Base-by-base conservation (phyloP, 768 basidiomycete genomes). In the Tulasnella sp. region DNA sequence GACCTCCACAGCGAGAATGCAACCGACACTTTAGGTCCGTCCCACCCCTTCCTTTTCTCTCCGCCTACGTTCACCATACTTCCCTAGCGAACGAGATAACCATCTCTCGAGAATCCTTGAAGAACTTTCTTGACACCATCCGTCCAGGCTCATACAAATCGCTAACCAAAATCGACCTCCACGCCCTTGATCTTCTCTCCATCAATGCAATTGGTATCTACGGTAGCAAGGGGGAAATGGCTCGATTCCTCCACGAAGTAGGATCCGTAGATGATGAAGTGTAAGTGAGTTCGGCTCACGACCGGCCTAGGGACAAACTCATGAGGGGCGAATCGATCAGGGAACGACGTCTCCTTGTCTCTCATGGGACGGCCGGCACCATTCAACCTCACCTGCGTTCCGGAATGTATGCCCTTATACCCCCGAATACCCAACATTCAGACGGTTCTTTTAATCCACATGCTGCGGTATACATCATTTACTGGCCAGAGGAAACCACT, bases 71-170 rank as follows among this genome's bases (percentile, higher is more conserved):
- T n/a, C n/a, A n/a, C n/a, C n/a, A n/a, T n/a, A 79, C 2, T 69
- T 79, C 4, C 77, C 80, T 79, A 77, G 79, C 61, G 82, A 82
- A 64, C n/a, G n/a, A n/a, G n/a, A 73, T 81, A 31, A 75, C 81
- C 65, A 82, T 83, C 29, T 69, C 71, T 2, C 77, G 79, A 63
- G 67, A 72, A 1, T 74, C 77, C 2, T 67, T 82, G 14, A 67
- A 69, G 57, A 59, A 67, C 2, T 73, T 82, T 48, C 72, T 78
- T 61, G 77, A 81, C 49, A 63, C 63, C n/a, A 48, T 80, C 7
- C 69, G 62, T 37, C 77, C 80, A 0, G 74, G 76, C 1, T 73
- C 81, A 6, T 82, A 79, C 62, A 59, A 62, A 1, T 77, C 77
- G 0, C 67, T 80, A 45, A 79, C 76, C 2, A 76, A 72, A 35